Evolutionary conservation across 2,329 filamentous ascomycete species (phyloP).

Genomic region (Dothistroma septosporum): DNA sequence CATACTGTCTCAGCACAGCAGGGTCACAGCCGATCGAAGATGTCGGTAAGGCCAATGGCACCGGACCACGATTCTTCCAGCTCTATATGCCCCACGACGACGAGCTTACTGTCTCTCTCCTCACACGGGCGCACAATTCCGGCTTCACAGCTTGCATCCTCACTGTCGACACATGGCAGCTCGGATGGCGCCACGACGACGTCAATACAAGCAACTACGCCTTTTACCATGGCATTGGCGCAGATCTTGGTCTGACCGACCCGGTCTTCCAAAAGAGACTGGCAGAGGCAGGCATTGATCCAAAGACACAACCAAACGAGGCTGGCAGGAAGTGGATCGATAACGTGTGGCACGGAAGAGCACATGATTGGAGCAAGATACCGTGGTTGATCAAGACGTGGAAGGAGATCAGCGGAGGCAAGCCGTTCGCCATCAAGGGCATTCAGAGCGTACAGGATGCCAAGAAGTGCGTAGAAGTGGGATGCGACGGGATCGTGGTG

Average conservation of each 20-base stretch:
- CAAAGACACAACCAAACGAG: slow-evolving; percentile 48
- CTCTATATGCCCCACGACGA: slow-evolving; percentile 63
- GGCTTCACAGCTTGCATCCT: slow-evolving; percentile 58
- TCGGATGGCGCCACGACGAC: slow-evolving; percentile 60
- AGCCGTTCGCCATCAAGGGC: slow-evolving; percentile 62
- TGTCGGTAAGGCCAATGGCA: slow-evolving; percentile 54
- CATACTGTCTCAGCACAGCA: slow-evolving; percentile 58
- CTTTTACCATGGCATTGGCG: slow-evolving; percentile 59
- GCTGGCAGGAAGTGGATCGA: slow-evolving; percentile 62
- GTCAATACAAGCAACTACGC: slow-evolving; percentile 56
- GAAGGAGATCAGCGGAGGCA: slow-evolving; percentile 35
- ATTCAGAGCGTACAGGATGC: slow-evolving; percentile 66
- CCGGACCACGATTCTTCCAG: slow-evolving; percentile 55
- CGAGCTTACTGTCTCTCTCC: slow-evolving; percentile 53
- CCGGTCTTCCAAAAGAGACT: slow-evolving; percentile 56
- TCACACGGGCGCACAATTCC: slow-evolving; percentile 51
- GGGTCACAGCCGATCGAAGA: slow-evolving; percentile 55
- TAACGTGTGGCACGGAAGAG: slow-evolving; percentile 59
- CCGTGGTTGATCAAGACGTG: slow-evolving; percentile 60
- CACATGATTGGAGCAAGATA: slow-evolving; percentile 63
- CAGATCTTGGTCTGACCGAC: slow-evolving; percentile 56
- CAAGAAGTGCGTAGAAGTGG: slow-evolving; percentile 54
- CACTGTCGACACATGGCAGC: slow-evolving; percentile 61
- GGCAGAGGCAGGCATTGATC: slow-evolving; percentile 51
- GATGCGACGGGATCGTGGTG: slow-evolving; percentile 64